Base-by-base conservation (phyloP, 306 rosid species). In the Glycine tomentella region DNA sequence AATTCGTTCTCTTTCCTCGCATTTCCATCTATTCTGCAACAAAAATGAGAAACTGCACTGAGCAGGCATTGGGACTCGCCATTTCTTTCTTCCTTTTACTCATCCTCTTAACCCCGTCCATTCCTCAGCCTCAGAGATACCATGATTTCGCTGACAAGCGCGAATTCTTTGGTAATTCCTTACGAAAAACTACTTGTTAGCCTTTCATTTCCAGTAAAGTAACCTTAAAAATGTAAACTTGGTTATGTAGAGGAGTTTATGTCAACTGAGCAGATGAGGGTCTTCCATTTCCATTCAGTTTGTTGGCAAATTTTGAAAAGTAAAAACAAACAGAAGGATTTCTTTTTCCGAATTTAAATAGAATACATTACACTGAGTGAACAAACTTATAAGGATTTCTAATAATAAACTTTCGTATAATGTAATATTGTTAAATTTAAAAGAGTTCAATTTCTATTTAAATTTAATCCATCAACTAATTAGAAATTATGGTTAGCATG, bases 101-200 rank as follows among this genome's bases (percentile, higher is more conserved):
- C 57, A 87, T 94, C 95, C 12, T 87, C 64, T 77, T 92, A 31
- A 91, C 93, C 80, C 97, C 98, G 0, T 70, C 86, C 59, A 91
- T 94, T 72, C 97, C 97, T 46, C 97, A 94, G 88, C 87, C 90
- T 75, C 90, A 94, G 78, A 88, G 61, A 20, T 94, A 92, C 86
- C 97, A 94, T 68, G 83, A 92, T 83, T 94, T 91, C 77, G 98
- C 97, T 20, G 97, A 94, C 70, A 83, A 91, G 14, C 92, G 98
- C 70, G 34, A 53, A 9, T 87, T 87, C 84, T 84, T 84, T 15
- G 97, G 98, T 94, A 67, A 31, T 65, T 56, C 6, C 11, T 62
- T 50, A 36, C 40, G 31, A 9, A 20, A 40, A 63, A 33, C n/a
- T 25, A 52, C 59, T 9, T 63, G 6, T 72, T 20, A 3, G 74